Conservation (phyloP, 768 basidiomycete species). For the Clitopilus hobsonii region DNA sequence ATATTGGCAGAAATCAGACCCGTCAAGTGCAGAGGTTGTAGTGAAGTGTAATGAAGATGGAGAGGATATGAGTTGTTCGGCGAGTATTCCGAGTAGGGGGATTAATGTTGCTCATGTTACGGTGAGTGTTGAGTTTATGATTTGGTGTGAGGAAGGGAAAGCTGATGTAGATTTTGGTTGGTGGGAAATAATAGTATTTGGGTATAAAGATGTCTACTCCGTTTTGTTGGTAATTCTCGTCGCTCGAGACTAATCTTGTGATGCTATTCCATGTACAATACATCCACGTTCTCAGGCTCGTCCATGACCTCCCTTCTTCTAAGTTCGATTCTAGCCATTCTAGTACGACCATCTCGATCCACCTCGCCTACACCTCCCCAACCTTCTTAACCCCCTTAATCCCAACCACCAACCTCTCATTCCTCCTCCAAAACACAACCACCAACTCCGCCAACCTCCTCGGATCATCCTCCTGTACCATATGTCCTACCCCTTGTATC, state of each 20-base stretch:
- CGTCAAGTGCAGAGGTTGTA: conserved; percentile 34
- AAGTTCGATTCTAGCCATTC: not conserved
- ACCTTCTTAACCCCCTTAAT: conserved; percentile 57
- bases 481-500: conserved; percentile 84
- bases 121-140: no score
- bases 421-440: conserved; percentile 87
- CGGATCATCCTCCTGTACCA: conserved; percentile 96
- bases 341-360: not conserved
- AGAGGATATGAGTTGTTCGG: conserved; percentile 46
- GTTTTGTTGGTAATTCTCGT: conserved; percentile 25
- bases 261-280: not conserved
- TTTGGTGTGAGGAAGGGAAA: not conserved
- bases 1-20: conserved; percentile 45
- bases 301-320: not conserved
- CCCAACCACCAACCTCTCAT: conserved; percentile 64
- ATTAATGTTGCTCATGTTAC: conserved; percentile 41
- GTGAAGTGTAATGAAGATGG: conserved; percentile 37
- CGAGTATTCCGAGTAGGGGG: conserved; percentile 40
- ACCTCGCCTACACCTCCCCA: conserved; percentile 32
- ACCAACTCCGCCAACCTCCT: conserved; percentile 72
- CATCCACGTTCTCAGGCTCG: not conserved
- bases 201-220: conserved; percentile 33
- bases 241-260: not conserved
- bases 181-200: conserved; percentile 38
- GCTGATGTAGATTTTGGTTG: not conserved